These are phyloP conservation scores for Pseudocercospora pini-densiflorae DNA, from an alignment of 2,329 filamentous ascomycete genomes.

Conservation along the genomic window DNA sequence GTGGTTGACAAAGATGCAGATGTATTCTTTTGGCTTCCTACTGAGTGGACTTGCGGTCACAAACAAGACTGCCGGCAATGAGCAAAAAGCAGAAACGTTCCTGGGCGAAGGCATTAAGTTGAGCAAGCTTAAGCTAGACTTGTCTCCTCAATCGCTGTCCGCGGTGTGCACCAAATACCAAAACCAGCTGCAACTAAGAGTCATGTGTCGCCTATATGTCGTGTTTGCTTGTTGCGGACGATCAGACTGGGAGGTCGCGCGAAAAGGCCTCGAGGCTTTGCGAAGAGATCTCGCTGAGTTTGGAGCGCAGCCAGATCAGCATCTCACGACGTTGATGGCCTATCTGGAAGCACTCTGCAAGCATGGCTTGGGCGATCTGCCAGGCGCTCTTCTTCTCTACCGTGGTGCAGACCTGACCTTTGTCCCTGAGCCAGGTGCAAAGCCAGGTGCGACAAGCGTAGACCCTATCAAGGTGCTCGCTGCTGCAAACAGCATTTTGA, in stretches of 20 bases:
- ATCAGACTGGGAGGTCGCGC: conserved; percentile 71
- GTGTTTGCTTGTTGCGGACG: conserved; percentile 71
- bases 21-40: conserved; percentile 64
- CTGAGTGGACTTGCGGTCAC: conserved; percentile 61
- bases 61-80: conserved; percentile 57
- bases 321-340: conserved; percentile 47
- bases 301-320: conserved; percentile 15
- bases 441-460: conserved; percentile 38
- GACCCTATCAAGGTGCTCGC: conserved; percentile 51
- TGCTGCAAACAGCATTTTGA: conserved; percentile 54
- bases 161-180: conserved; percentile 53
- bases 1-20: conserved; percentile 64
- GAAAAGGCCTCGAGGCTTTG: conserved; percentile 60
- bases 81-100: conserved; percentile 61
- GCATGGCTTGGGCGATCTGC: conserved; percentile 76
- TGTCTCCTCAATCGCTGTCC: conserved; percentile 29
- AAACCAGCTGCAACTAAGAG: conserved; percentile 69
- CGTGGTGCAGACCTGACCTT: conserved; percentile 61
- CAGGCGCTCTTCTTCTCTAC: conserved; percentile 70
- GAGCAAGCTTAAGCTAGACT: conserved; percentile 26
- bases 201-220: conserved; percentile 71
- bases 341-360: conserved; percentile 78
- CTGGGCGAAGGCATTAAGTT: conserved; percentile 62
- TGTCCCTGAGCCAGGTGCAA: conserved; percentile 46
- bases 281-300: conserved; percentile 41